phyloP scores from a whole-genome alignment of 139 green algal genomes.

The Pleodorina starrii region DNA sequence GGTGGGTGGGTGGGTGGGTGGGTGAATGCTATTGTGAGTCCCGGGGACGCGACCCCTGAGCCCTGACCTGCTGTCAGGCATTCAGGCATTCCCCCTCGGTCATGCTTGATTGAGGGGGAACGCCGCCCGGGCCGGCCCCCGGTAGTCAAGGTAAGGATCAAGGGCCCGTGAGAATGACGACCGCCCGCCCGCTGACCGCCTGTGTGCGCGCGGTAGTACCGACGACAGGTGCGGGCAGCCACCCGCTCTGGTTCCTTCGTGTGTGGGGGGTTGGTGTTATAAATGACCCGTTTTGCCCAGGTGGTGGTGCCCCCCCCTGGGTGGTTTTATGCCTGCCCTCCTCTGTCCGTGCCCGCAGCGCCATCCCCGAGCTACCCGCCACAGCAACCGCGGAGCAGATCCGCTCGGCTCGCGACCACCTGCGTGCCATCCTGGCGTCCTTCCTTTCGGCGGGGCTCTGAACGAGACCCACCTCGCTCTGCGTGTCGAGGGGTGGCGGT shows the following conservation, averaged over 20 bases:
- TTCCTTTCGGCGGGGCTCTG: slow-evolving; percentile 44
- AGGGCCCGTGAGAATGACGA: background rate
- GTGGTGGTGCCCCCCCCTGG: background rate
- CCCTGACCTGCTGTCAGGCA: too few relatives aligned
- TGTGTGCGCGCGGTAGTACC: background rate
- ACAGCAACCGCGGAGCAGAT: background rate
- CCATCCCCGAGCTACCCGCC: background rate
- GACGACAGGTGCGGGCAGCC: background rate
- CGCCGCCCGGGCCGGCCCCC: too few relatives aligned
- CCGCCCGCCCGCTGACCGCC: too few relatives aligned
- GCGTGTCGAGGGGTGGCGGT: too few relatives aligned
- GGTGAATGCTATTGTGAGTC: too few relatives aligned
- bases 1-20: too few relatives aligned
- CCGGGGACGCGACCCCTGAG: too few relatives aligned
- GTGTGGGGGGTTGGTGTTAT: background rate
- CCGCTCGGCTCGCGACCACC: background rate
- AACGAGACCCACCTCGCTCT: too few relatives aligned
- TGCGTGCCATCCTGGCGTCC: slow-evolving; percentile 20
- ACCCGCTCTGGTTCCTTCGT: background rate
- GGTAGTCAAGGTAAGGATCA: background rate
- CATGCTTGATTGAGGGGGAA: too few relatives aligned
- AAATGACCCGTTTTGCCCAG: background rate
- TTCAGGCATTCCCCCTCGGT: too few relatives aligned
- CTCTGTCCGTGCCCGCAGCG: background rate
- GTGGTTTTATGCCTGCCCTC: background rate